phyloP scores from a whole-genome alignment of 495 filamentous ascomycete species.

The Parachaetomium inaequale region DNA sequence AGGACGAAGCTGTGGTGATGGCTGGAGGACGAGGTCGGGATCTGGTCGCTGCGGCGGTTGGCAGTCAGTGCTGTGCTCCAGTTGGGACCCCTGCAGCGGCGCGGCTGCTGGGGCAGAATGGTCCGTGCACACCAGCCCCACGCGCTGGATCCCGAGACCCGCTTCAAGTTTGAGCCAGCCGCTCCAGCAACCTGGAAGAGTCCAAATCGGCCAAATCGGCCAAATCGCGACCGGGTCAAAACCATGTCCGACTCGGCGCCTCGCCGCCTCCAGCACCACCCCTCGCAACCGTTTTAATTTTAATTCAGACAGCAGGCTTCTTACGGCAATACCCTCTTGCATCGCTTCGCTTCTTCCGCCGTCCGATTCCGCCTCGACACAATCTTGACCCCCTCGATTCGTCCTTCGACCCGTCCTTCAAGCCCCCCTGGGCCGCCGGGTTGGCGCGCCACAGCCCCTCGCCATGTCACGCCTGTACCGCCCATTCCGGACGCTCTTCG shows the following conservation, averaged over 20 bases:
- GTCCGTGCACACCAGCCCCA: background rate
- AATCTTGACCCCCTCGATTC: background rate
- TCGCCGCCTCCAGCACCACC: background rate
- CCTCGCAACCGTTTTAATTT: too few species aligned
- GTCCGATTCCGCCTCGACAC: background rate
- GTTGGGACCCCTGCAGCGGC: background rate
- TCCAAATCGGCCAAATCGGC: background rate
- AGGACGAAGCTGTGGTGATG: background rate
- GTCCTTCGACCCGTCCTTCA: background rate
- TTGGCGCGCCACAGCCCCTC: conserved; percentile 33
- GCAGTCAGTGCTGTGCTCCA: background rate
- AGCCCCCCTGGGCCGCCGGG: conserved; percentile 32
- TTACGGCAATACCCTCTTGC: too few species aligned
- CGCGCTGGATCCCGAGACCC: background rate
- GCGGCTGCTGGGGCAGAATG: background rate
- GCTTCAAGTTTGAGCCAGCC: background rate
- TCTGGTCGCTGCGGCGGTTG: background rate
- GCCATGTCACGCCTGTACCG: conserved; percentile 39
- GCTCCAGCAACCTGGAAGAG: background rate
- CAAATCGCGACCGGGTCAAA: background rate
- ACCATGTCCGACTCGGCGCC: background rate
- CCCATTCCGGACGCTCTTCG: conserved; percentile 23
- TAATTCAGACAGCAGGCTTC: too few species aligned
- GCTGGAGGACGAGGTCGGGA: background rate
- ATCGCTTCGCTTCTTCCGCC: too few species aligned